Evolutionary conservation across 345 rosid species (phyloP).

Genomic region (Lepidium aucheri): DNA sequence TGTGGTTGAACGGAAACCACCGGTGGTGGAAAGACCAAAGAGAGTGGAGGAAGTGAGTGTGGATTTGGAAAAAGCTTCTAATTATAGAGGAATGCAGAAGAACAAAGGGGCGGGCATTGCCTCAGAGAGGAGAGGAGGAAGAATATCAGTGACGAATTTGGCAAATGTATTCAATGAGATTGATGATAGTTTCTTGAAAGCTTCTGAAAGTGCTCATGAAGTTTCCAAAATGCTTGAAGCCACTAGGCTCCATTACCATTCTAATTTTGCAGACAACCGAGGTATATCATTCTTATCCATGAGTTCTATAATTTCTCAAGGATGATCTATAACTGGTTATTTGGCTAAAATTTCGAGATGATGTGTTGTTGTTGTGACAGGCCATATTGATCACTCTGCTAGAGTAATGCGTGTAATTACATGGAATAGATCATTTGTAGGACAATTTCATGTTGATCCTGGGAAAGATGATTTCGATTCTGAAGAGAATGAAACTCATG

Average conservation of each 20-base stretch:
- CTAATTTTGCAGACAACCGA: slow-evolving; percentile 95
- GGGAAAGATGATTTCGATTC: slow-evolving; percentile 68
- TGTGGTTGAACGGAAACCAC: slow-evolving; percentile 25
- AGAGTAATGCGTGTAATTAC: slow-evolving; percentile 96
- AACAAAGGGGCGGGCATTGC: slow-evolving; percentile 25
- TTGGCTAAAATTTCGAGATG: background rate
- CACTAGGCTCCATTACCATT: slow-evolving; percentile 88
- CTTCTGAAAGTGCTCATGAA: slow-evolving; percentile 85
- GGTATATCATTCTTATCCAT: slow-evolving; percentile 36
- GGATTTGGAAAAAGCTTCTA: slow-evolving; percentile 28
- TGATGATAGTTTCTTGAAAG: slow-evolving; percentile 86
- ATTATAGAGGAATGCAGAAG: slow-evolving; percentile 34
- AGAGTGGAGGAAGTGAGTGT: slow-evolving; percentile 25
- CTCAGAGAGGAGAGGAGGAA: slow-evolving; percentile 35
- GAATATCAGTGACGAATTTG: slow-evolving; percentile 31
- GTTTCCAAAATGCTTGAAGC: slow-evolving; percentile 97
- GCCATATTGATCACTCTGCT: slow-evolving; percentile 87
- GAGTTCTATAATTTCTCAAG: too few species aligned
- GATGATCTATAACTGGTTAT: slow-evolving; percentile 14
- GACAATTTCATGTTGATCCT: slow-evolving; percentile 42
- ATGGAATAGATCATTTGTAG: slow-evolving; percentile 87
- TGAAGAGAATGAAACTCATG: slow-evolving; percentile 88
- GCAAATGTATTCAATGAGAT: slow-evolving; percentile 49
- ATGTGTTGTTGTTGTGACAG: slow-evolving; percentile 30
- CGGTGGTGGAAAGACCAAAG: slow-evolving; percentile 32